phyloP scores from a whole-genome alignment of 352 stramenopile genomes.

The Globisporangium radiosum region DNA sequence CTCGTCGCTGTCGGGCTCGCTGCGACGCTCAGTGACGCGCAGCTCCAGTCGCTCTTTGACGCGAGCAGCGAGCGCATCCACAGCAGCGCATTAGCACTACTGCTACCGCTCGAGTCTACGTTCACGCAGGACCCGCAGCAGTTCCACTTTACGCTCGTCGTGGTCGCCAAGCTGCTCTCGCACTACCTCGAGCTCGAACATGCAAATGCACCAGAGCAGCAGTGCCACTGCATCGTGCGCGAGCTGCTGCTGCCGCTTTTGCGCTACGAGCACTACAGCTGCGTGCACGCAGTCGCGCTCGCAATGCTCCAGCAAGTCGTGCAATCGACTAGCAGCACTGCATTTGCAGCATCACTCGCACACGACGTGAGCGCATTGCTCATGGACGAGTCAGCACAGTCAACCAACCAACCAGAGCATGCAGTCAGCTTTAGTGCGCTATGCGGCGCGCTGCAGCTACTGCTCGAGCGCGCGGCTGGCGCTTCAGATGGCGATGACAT shows the following conservation, averaged over 20 bases:
- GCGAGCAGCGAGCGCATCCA: not conserved
- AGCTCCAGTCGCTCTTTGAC: conserved; percentile 24
- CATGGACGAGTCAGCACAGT: not conserved
- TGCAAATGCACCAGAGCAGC: not conserved
- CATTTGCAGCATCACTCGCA: conserved; percentile 13
- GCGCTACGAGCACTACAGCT: conserved; percentile 13
- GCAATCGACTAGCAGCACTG: not conserved
- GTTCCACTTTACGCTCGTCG: conserved; percentile 42
- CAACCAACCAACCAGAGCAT: too few relatives aligned
- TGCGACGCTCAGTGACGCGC: conserved; percentile 11
- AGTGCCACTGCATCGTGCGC: conserved; percentile 5
- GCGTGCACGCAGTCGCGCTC: conserved; percentile 24
- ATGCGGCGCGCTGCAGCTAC: conserved; percentile 37
- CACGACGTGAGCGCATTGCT: conserved; percentile 8
- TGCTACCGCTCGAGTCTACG: conserved; percentile 27
- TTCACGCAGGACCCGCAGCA: conserved; percentile 13
- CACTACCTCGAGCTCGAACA: conserved; percentile 17
- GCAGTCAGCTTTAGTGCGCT: conserved; percentile 35
- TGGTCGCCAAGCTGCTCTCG: conserved; percentile 17
- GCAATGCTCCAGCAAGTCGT: conserved; percentile 24
- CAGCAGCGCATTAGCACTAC: conserved; percentile 17
- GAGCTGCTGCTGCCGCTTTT: conserved; percentile 31
- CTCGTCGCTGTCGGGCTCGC: conserved; percentile 36
- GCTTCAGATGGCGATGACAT: too few relatives aligned
- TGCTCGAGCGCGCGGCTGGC: conserved; percentile 15